Base-by-base conservation (phyloP, 192 early-diverging fungal genomes). In the Hyaloraphidium curvatum region DNA sequence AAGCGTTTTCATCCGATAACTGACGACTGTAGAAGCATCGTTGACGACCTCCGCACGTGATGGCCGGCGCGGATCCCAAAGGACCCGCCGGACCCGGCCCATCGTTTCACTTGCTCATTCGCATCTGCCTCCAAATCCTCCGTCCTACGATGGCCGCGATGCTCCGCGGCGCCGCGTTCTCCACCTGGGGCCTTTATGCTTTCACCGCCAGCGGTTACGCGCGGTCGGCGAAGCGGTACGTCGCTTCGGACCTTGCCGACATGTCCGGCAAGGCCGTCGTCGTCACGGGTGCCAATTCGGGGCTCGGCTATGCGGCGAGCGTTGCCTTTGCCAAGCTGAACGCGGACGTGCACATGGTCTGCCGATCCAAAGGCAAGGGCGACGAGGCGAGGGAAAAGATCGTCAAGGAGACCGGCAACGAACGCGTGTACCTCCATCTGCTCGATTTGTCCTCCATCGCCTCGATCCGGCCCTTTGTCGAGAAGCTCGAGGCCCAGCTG, bases 251-350 rank as follows among this genome's bases (percentile, higher is more conserved):
- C 7, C 25, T 62, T 28, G 54, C 56, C 28, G 62, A 63, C 29
- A 25, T 63, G 11, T 33, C 51, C 2, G 57, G 57, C 19, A 63
- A 63, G 35, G 48, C 43, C 19, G 58, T 40, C 5, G 56, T 63
- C 30, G 53, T 63, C 27, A 63, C 62, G 2, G 62, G 62, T 11
- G 57, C 33, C 33, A 37, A 37, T n/a, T 7, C 33, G 9, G 33
- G 33, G 7, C 33, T 37, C 9, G 33, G 33, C 7, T n/a, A n/a
- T n/a, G 33, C 33, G n/a, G n/a, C 33, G n/a, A n/a, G 9, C 33
- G 33, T 11, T 11, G 33, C 33, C 33, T n/a, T 37, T n/a, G 7
- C 33, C 7, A 11, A 7, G 9, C 33, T 7, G 9, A 7, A 37
- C n/a, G 33, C 33, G 7, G n/a, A 7, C 33, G 33, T 37, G 9